Base-by-base conservation (phyloP, 345 rosid species). In the Salix arbutifolia region DNA sequence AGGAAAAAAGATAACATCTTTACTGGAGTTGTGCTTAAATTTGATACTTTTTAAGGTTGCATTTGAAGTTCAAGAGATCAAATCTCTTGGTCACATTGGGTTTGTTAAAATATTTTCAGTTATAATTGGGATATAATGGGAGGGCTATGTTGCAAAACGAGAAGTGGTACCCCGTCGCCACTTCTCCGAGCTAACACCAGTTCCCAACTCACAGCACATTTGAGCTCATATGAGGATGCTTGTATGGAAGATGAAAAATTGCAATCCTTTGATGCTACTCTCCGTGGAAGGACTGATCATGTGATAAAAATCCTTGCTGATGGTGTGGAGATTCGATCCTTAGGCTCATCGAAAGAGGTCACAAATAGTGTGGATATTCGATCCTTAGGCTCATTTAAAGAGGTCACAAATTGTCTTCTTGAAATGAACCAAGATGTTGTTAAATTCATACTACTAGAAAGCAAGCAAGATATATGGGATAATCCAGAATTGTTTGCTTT, bases 381-480 rank as follows among this genome's bases (percentile, higher is more conserved):
- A n/a, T n/a, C n/a, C n/a, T n/a, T n/a, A n/a, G n/a, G n/a, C n/a
- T n/a, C n/a, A n/a, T n/a, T n/a, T n/a, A n/a, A n/a, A n/a, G n/a
- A n/a, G n/a, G n/a, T n/a, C n/a, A n/a, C n/a, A 0, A 87, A 78
- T 23, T 82, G 89, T 69, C 87, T 96, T 46, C 91, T 93, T 23
- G 98, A 23, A 23, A 89, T 92, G 94, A 91, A 93, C 77, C 96
- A 91, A 82, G 99, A 90, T 52, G 96, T 86, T n/a, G 96, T 84
- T 66, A 84, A 89, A 66, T 85, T 93, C 73, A 93, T 96, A 44
- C 83, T 93, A 9, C 83, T 93, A 9, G 88, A 93, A 25, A 70
- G 83, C 84, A 87, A 88, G 82, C 82, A 88, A 52, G 98, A 93
- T 74, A 89, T 90, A 76, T 96, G 96, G 98, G 86, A 86, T 52